Base-by-base conservation (phyloP, 2,329 filamentous ascomycete species). In the Esteya vermicola region DNA sequence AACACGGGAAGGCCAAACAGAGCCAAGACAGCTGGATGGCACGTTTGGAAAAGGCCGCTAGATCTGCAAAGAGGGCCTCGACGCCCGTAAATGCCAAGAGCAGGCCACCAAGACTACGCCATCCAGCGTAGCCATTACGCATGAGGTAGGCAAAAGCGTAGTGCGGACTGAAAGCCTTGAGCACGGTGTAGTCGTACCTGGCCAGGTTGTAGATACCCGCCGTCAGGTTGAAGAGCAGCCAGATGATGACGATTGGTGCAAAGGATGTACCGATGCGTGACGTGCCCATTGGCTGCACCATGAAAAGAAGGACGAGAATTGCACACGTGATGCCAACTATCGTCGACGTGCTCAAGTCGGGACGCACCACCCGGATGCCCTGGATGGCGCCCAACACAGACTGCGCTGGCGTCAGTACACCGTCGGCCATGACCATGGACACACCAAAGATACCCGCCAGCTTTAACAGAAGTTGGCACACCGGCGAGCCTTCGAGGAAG, bases 21-120 rank as follows among this genome's bases (percentile, higher is more conserved):
- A 85, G 60, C 82, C 82, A 88, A 33, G 72, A 79, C 14, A 86
- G 63, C 52, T 84, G 81, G 38, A 88, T 75, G 1, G 82, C 80
- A 32, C 69, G 62, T 49, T 71, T 67, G 54, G 70, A 73, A 55
- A 88, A 88, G 19, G 82, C 82, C 26, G 81, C 82, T 7, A 88
- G 63, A 50, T 88, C 81, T 4, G 82, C 81, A 52, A 85, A 88
- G 1, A 88, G 63, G 1, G 81, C 80, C 54, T 86, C 82, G n/a
- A 83, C 78, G 16, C 78, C 81, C 2, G 82, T 86, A 50, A 88
- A 86, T 3, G 77, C 71, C 9, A 88, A 68, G 3, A 88, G 57
- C 18, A 86, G 71, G 5, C 82, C 81, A n/a, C 77, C 78, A 2
- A 84, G 63, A 43, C 68, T 72, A 43, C 62, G 64, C 78, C 78